phyloP scores from a whole-genome alignment of 306 rosid species.

The Dryas alaskensis region DNA sequence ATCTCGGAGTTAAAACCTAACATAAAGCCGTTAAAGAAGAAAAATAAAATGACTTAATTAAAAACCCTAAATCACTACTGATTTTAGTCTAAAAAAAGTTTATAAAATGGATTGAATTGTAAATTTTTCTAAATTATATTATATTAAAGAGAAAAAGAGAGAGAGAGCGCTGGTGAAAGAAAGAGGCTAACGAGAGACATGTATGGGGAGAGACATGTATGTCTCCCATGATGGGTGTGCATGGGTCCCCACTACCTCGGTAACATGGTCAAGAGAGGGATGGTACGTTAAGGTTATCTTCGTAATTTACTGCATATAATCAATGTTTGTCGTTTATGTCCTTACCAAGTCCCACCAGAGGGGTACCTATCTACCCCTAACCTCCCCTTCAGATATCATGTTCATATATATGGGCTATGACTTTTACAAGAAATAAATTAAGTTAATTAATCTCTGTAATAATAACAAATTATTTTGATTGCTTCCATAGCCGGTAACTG shows the following conservation, averaged over 20 bases:
- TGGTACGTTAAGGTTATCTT: constrained; percentile 41
- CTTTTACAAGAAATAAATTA: no score
- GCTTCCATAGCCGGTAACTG: not conserved
- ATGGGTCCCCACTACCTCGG: constrained; percentile 57
- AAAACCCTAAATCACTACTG: no score
- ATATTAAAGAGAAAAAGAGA: constrained; percentile 7
- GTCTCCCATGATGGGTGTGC: constrained; percentile 73
- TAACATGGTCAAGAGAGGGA: constrained; percentile 47
- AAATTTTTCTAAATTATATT: not conserved
- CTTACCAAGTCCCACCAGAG: no score
- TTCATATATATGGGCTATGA: not conserved
- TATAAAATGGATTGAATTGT: no score
- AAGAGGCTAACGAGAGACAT: constrained; percentile 19
- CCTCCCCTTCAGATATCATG: no score
- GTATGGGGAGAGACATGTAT: constrained; percentile 36
- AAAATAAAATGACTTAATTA: no score
- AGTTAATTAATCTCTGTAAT: no score
- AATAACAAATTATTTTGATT: not conserved
- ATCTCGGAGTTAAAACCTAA: no score
- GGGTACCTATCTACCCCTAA: no score
- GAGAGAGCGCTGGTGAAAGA: constrained; percentile 14
- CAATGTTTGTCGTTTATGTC: not conserved
- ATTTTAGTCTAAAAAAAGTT: no score
- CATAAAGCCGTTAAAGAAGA: no score
- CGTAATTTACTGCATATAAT: constrained; percentile 18